Evolutionary conservation across 129 eudicot species (phyloP), one percentile per base, ranked within the genome.

Genomic region (Lonicera japonica): DNA sequence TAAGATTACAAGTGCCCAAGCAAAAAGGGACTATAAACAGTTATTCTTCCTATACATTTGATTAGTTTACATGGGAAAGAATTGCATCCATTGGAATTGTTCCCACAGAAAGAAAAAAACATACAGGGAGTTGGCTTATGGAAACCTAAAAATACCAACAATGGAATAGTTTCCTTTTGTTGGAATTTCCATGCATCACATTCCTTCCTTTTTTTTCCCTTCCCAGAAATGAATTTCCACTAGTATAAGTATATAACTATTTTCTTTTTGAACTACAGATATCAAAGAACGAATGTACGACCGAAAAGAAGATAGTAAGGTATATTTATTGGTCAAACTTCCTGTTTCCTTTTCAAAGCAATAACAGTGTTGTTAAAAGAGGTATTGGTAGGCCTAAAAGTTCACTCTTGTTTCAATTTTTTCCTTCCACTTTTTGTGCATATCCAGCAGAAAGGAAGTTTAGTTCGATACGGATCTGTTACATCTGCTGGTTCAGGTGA

Each of bases 401-500:
- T 53, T 40, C 41, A 65, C 21, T 23, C 15, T 23, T 1, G n/a
- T 72, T 57, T 58, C 66, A 59, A 73, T 58, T 54, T 54, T 61
- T 39, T 53, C 36, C 52, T 12, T 25, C 69, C 11, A 21, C 18
- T 65, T 53, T 25, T 64, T 67, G 56, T 67, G 57, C 48, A 43
- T 54, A 17, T 56, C 54, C 67, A 70, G 81, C 82, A 73, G 61
- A 81, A 77, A 64, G 76, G 72, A 67, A 75, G 84, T 50, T 69
- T 84, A 21, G 78, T 79, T 64, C 84, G 82, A 63, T 69, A 78
- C 74, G 92, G 96, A 69, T 88, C 96, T 36, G 70, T 74, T 19
- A 78, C 80, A 43, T 79, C 96, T 10, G 69, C 82, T 63, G 86
- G 75, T 36, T 81, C 95, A 78, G 95, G 92, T 87, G 64, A 79